Evolutionary conservation across 441 rosid species (phyloP), one percentile per base, ranked within the genome.

Genomic region (Eutrema salsugineum): DNA sequence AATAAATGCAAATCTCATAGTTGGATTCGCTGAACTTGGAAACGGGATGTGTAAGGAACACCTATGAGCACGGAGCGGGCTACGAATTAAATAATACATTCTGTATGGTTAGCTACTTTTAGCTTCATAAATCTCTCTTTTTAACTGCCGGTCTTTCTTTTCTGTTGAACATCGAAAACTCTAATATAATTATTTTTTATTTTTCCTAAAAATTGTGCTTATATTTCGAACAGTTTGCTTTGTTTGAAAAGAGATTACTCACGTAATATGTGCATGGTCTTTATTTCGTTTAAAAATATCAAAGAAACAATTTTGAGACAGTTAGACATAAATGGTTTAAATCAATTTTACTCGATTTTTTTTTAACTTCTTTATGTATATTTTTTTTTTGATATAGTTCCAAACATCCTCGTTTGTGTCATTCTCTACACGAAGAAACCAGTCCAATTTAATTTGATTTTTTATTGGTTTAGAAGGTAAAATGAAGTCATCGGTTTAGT

Each of bases 1-100:
- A 19, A 50, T 2, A 59, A 44, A 67, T 61, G 50, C 40, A 70
- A 48, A 70, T 56, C 49, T 63, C 11, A 2, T 55, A 63, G 74
- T 63, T 69, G 66, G 55, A 30, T 76, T 28, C 79, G 63, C 54
- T 55, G 71, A 55, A 69, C 55, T 63, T 63, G 48, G 60, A 61
- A 75, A 61, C 50, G 58, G 50, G 43, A 69, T 30, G 54, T 38
- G 54, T 63, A 47, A 63, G 71, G 47, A 63, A 36, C 59, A 46
- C 57, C 65, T 51, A 74, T 8, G 42, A 43, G 28, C 51, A 51
- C 8, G n/a, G n/a, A n/a, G n/a, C n/a, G 59, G 70, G 36, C 70
- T 68, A 43, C 14, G 36, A 44, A 46, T 44, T 68, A 30, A 38
- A 11, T 7, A 43, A 54, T 63, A 46, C 30, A 75, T 69, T 68